Percentiles rank a stretch among this genome's conserved stretches.
These are phyloP conservation scores for Xylaria sp. DNA, from an alignment of 495 filamentous ascomycete genomes.

Conservation along the genomic window DNA sequence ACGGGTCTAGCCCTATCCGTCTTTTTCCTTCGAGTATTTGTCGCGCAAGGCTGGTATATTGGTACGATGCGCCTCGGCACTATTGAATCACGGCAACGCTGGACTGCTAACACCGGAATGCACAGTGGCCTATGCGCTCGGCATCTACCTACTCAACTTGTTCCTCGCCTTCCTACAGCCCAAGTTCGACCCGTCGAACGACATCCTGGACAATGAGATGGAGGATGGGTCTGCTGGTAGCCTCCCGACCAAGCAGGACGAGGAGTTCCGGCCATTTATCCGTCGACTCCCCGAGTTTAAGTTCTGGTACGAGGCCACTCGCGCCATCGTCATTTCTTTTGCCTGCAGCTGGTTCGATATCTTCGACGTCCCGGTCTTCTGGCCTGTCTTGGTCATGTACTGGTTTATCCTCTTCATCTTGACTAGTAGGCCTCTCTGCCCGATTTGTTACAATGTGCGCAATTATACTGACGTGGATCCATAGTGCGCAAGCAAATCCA, in stretches of 20 bases:
- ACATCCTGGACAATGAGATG: constrained; percentile 88
- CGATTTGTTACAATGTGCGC: neutral
- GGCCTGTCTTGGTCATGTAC: constrained; percentile 97
- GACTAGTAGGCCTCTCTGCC: constrained; percentile 74
- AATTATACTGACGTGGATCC: constrained; percentile 36
- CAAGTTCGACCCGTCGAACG: constrained; percentile 98
- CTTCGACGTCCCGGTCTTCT: constrained; percentile 98
- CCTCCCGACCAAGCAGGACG: constrained; percentile 91
- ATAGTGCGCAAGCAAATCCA: constrained; percentile 97
- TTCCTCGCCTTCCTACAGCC: constrained; percentile 98
- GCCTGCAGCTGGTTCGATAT: constrained; percentile 89
- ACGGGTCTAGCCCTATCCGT: constrained; percentile 74
- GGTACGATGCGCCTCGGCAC: constrained; percentile 62
- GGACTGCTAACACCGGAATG: constrained; percentile 28
- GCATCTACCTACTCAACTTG: constrained; percentile 98
- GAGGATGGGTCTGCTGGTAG: constrained; percentile 83
- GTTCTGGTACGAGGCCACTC: constrained; percentile 96
- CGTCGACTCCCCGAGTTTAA: constrained; percentile 97
- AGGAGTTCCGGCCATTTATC: constrained; percentile 98
- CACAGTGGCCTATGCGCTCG: constrained; percentile 93
- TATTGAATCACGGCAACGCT: neutral
- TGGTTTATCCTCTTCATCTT: constrained; percentile 95
- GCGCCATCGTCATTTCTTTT: constrained; percentile 84
- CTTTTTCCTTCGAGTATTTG: constrained; percentile 87
- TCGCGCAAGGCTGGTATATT: constrained; percentile 98